phyloP scores from a whole-genome alignment of 768 basidiomycete genomes.

The Myochromella boudieri region DNA sequence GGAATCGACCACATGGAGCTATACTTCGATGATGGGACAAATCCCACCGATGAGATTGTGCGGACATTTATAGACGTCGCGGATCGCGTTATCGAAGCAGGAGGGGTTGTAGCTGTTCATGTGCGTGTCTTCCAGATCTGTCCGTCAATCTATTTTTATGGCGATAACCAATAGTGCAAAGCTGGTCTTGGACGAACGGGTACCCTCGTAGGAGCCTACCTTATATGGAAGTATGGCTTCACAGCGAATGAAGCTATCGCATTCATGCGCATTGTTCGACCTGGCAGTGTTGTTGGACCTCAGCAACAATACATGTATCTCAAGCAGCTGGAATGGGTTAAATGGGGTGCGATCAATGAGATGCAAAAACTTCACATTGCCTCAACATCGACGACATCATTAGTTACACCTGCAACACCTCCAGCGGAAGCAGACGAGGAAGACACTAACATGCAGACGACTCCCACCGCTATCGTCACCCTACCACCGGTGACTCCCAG shows the following conservation, averaged over 20 bases:
- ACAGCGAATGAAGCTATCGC: conserved; percentile 95
- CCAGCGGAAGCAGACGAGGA: conserved; percentile 77
- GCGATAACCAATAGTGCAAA: conserved; percentile 65
- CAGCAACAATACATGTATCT: conserved; percentile 95
- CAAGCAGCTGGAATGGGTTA: conserved; percentile 91
- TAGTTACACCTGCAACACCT: conserved; percentile 77
- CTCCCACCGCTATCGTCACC: conserved; percentile 32
- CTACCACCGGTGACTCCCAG: conserved; percentile 82
- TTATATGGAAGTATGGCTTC: conserved; percentile 98
- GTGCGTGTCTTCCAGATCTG: conserved; percentile 42
- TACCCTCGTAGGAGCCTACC: conserved; percentile 94
- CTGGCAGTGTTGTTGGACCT: conserved; percentile 89
- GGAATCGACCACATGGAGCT: conserved; percentile 90
- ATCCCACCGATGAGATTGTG: conserved; percentile 94
- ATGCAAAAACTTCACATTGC: conserved; percentile 50
- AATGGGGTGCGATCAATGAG: conserved; percentile 90
- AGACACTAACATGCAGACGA: conserved; percentile 46
- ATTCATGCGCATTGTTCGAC: conserved; percentile 97
- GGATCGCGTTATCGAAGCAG: conserved; percentile 72
- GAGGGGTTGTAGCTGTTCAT: conserved; percentile 87
- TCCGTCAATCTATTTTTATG: conserved; percentile 18
- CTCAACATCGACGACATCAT: conserved; percentile 33
- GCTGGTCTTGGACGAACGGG: conserved; percentile 96
- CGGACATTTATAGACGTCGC: conserved; percentile 86
- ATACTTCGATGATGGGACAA: conserved; percentile 98